Evolutionary conservation across 2,329 filamentous ascomycete species (phyloP), one percentile per base, ranked within the genome.

Genomic region (Neopestalotiopsis sp.): DNA sequence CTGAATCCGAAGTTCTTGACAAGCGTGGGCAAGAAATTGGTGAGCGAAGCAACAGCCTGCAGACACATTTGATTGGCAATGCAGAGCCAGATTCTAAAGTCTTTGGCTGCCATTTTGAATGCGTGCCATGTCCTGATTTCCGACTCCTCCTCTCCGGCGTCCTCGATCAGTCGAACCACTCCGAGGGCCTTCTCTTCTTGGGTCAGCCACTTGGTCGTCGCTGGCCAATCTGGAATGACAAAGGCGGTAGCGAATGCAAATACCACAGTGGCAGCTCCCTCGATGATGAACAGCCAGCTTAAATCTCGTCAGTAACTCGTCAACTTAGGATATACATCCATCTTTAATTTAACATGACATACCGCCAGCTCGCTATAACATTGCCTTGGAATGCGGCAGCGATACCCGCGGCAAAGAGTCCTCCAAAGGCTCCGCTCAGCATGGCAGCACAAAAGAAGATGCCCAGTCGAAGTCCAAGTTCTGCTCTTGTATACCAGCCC

Each of bases 401-500:
- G 66, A 91, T 90, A 5, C 88, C 84, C 0, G 82, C 83, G 3
- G 81, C 81, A 30, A 86, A 81, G 6, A 85, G 71, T 10, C 86
- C 88, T 6, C 86, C 87, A 74, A 90, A 90, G 2, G 88, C 88
- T 4, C 87, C 87, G 1, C 86, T 88, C 4, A 90, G 79, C 24
- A 90, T 78, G 1, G 85, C 86, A 0, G 87, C 88, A 1, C 86
- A 85, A 77, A 89, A 87, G 49, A 88, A 79, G n/a, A 86, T 78
- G 9, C 84, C 84, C 56, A 85, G 87, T n/a, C 86, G 79, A n/a
- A 87, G 77, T 14, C 81, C 85, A 7, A 88, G 76, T 70, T 88
- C 88, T 69, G 85, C 85, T 53, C 86, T 81, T 0, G 87, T 90
- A 71, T 90, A 90, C 76, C 83, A 87, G 61, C 83, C 81, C 2